Evolutionary conservation across 108 stramenopile species (phyloP), one percentile per base, ranked within the genome.

Genomic region (Skeletonema costatum): DNA sequence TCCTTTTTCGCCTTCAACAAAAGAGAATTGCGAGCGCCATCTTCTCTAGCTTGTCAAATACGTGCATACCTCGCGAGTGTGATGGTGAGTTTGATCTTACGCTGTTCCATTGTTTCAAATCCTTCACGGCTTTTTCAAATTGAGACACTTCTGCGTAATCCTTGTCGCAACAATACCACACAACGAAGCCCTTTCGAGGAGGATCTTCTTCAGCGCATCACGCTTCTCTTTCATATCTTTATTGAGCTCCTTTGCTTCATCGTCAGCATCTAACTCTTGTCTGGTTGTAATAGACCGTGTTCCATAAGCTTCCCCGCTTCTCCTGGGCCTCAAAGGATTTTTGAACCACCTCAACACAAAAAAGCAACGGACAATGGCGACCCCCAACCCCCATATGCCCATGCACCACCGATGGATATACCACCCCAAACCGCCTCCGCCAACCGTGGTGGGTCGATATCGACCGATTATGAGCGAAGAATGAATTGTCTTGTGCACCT

Each of bases 141-240:
- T 2, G 6, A 11, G 31, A 10, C 30, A 50, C 29, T n/a, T 31
- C 74, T n/a, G 65, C 21, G 17, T 46, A 16, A 66, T 50, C 46
- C 21, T 66, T 60, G 16, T 19, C 67, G 61, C 73, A 38, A 65
- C 12, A 31, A 11, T 30, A 25, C 63, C 42, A 8, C 11, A 25
- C 32, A 50, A 29, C 7, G 25, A 32, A 36, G 74, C 74, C 61
- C 65, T 53, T 8, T 44, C 76, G 4, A 68, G 44, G 1, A 81
- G 61, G 68, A 75, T 70, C 48, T 56, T 61, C 32, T 50, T 46
- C n/a, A 69, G 44, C 11, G 58, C 56, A 17, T 81, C 69, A 32
- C 68, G 50, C 67, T 81, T 67, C 67, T 81, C 80, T 35, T 69
- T 69, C 80, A 81, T 81, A 17, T 75, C 68, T 68, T 81, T 75